phyloP scores from a whole-genome alignment of 1,284 basidiomycete genomes.

The Ceratobasidium sp. region DNA sequence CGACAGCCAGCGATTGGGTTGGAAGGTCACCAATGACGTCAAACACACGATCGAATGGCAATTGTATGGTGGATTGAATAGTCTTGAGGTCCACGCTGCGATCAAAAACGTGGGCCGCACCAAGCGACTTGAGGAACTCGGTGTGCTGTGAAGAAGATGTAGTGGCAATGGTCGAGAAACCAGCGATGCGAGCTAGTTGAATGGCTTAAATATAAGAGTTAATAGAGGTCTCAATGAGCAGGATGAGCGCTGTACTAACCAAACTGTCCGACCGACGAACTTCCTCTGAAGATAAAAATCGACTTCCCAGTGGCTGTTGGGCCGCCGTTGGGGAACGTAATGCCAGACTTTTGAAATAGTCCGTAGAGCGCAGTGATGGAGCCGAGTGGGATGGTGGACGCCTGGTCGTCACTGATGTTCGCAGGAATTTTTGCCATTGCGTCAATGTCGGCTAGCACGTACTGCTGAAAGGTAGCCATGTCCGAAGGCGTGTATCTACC shows the following conservation, averaged over 20 bases:
- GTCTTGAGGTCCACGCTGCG: constrained; percentile 54
- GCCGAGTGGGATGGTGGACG: constrained; percentile 29
- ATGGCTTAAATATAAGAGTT: constrained; percentile 33
- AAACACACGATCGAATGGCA: neutral
- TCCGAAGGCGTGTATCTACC: constrained; percentile 28
- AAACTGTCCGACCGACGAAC: neutral
- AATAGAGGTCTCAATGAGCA: neutral
- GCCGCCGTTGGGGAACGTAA: constrained; percentile 11
- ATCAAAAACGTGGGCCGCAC: constrained; percentile 69
- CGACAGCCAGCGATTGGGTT: neutral
- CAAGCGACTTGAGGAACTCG: constrained; percentile 63
- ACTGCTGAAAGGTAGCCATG: constrained; percentile 29
- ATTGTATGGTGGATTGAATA: neutral
- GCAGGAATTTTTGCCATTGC: neutral
- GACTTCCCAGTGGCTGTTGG: constrained; percentile 9
- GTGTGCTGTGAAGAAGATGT: constrained; percentile 64
- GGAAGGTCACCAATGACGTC: neutral
- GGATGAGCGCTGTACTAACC: neutral
- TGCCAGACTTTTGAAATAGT: constrained; percentile 45
- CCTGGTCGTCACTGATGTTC: constrained; percentile 27
- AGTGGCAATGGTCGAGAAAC: constrained; percentile 55
- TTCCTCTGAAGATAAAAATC: neutral
- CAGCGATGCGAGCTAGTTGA: constrained; percentile 50
- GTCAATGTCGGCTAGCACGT: constrained; percentile 16
- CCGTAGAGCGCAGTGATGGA: constrained; percentile 32